phyloP scores from a whole-genome alignment of 495 filamentous ascomycete species.

The Podospora bellae-mahoneyi region DNA sequence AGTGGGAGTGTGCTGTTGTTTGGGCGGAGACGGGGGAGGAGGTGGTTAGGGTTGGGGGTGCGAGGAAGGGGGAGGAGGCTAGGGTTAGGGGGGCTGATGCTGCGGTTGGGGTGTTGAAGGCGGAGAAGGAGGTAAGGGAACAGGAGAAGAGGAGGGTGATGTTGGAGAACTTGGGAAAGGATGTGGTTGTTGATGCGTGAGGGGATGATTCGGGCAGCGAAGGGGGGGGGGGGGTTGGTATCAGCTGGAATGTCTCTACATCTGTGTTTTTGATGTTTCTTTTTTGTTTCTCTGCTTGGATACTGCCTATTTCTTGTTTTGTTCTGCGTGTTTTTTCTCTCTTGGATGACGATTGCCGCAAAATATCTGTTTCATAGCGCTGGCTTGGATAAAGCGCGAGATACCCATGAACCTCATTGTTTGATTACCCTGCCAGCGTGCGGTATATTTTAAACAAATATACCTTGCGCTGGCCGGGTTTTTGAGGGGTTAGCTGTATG shows the following conservation, averaged over 20 bases:
- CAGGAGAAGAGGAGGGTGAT: not conserved
- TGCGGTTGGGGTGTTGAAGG: not conserved
- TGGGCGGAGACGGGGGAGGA: conserved; percentile 38
- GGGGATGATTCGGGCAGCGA: not conserved
- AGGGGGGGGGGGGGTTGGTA: no score
- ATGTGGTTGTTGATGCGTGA: not conserved
- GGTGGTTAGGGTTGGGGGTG: conserved; percentile 43
- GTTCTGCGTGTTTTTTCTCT: no score
- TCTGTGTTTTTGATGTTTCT: no score
- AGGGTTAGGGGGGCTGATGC: conserved; percentile 23
- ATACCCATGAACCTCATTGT: not conserved
- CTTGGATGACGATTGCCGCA: no score
- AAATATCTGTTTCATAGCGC: no score
- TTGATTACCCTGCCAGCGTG: not conserved
- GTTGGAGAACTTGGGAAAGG: not conserved
- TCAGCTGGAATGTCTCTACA: no score
- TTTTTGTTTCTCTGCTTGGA: no score
- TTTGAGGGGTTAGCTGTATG: not conserved
- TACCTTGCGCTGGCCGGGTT: not conserved
- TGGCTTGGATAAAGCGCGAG: not conserved
- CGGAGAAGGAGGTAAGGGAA: conserved; percentile 1
- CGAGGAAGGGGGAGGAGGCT: conserved; percentile 52
- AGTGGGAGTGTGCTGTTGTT: conserved; percentile 4
- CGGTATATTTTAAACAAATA: not conserved
- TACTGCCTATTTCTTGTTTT: no score